Percentiles rank a stretch among this genome's conserved stretches.
Evolutionary conservation across 208 protist genomes (phyloP).

Genomic region (Trypanosoma lewisi): DNA sequence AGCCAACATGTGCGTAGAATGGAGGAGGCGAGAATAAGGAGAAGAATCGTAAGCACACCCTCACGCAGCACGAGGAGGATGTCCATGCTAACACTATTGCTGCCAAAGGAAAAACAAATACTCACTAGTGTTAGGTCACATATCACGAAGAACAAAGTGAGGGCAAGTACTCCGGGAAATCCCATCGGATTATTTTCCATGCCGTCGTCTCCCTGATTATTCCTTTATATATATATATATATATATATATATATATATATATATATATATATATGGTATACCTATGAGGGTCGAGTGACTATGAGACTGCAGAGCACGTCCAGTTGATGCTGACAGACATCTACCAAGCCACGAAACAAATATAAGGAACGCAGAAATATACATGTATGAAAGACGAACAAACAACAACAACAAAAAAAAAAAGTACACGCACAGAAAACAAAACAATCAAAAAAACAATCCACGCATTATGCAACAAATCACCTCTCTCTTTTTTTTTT

Average conservation of each 20-base stretch:
- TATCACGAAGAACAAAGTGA: conserved; percentile 23
- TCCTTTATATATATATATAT: not conserved
- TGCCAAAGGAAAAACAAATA: conserved; percentile 28
- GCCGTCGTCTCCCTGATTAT: not conserved
- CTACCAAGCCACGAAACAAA: not conserved
- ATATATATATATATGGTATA: too few relatives aligned
- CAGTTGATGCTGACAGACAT: not conserved
- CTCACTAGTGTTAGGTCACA: conserved; percentile 42
- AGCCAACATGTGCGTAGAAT: conserved; percentile 41
- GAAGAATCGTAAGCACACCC: conserved; percentile 39
- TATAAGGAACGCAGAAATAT: not conserved
- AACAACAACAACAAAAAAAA: too few relatives aligned
- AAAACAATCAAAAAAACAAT: too few relatives aligned
- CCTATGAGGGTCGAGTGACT: too few relatives aligned
- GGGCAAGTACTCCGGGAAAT: conserved; percentile 13
- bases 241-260: not conserved
- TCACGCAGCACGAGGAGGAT: conserved; percentile 41
- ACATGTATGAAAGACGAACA: not conserved
- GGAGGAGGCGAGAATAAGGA: conserved; percentile 23
- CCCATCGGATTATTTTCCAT: conserved; percentile 6
- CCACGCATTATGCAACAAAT: not conserved
- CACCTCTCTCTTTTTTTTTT: not conserved
- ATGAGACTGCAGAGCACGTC: too few relatives aligned
- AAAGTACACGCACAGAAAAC: too few relatives aligned
- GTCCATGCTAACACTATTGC: conserved; percentile 26